Percentiles rank a stretch among this genome's conserved stretches.
phyloP scores from a whole-genome alignment of 2,329 filamentous ascomycete genomes.

The Claviceps africana region DNA sequence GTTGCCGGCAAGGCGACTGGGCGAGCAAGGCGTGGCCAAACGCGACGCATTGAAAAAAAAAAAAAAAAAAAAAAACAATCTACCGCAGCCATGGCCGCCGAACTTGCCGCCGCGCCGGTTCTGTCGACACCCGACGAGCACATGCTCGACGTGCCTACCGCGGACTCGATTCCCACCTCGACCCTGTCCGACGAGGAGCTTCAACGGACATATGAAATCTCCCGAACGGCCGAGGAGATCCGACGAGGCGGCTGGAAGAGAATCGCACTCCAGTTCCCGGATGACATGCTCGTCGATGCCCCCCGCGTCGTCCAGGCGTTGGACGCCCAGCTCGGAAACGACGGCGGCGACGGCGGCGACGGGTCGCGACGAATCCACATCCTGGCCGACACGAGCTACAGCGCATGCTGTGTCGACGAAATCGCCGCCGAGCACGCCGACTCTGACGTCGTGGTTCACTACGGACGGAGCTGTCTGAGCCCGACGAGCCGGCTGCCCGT shows the following conservation, averaged over 20 bases:
- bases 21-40: background rate
- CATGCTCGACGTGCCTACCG: constrained; percentile 37
- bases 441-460: constrained; percentile 86
- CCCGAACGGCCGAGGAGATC: constrained; percentile 65
- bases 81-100: constrained; percentile 25
- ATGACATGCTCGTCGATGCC: constrained; percentile 79
- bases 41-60: background rate
- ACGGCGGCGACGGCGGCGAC: background rate
- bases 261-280: constrained; percentile 89
- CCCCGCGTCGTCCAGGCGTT: constrained; percentile 58
- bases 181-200: constrained; percentile 52
- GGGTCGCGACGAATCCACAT: constrained; percentile 50
- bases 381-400: constrained; percentile 90
- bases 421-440: constrained; percentile 87
- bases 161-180: constrained; percentile 19
- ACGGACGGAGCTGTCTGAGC: constrained; percentile 81
- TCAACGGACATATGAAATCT: constrained; percentile 67
- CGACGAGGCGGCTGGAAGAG: constrained; percentile 54
- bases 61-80: too few species aligned
- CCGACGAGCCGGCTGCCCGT: constrained; percentile 79
- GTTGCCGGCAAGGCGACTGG: background rate
- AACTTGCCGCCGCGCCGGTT: constrained; percentile 40
- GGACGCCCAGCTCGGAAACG: constrained; percentile 12
- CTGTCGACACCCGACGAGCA: constrained; percentile 51
- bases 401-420: constrained; percentile 93